These are phyloP conservation scores for Coemansia reversa DNA, from an alignment of 192 early-diverging fungal species.

Conservation along the genomic window DNA sequence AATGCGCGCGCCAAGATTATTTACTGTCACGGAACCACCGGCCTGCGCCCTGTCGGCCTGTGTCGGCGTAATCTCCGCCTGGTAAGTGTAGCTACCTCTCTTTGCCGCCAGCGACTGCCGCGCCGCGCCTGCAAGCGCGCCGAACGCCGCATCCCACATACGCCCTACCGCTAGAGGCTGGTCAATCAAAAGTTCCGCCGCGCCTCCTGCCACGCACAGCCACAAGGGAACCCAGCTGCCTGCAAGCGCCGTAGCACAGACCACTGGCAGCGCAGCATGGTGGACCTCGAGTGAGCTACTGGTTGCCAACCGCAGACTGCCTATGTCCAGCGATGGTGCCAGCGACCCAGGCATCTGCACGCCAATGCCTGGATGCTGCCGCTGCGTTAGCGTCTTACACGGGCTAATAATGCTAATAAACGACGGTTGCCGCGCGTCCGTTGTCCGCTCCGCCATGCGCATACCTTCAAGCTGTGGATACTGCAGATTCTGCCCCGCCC, in stretches of 20 bases:
- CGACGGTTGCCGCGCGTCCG: slow-evolving; percentile 20
- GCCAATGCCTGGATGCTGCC: background rate
- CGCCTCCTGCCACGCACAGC: slow-evolving; percentile 19
- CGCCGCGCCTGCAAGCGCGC: background rate
- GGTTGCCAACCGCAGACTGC: slow-evolving; percentile 17
- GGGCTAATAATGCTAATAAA: slow-evolving; percentile 51
- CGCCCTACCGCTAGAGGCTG: background rate
- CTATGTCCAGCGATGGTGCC: slow-evolving; percentile 24
- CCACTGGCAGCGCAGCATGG: background rate
- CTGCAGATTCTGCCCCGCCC: slow-evolving; percentile 14
- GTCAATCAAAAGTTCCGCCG: slow-evolving; percentile 18
- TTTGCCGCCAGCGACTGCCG: background rate
- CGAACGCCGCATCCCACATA: slow-evolving; percentile 8
- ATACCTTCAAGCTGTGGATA: slow-evolving; percentile 11
- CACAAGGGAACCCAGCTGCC: slow-evolving; percentile 33
- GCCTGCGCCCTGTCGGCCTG: background rate
- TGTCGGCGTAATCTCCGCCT: background rate
- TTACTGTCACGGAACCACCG: background rate
- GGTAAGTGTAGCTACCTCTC: background rate
- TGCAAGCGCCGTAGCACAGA: slow-evolving; percentile 14
- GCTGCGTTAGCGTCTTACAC: slow-evolving; percentile 2
- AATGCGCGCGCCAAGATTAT: slow-evolving; percentile 39
- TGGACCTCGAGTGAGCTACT: background rate
- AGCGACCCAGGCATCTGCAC: slow-evolving; percentile 33
- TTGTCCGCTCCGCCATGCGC: slow-evolving; percentile 1